phyloP scores from a whole-genome alignment of 163 green algal genomes.

The Coccomyxa subellipsoidea region DNA sequence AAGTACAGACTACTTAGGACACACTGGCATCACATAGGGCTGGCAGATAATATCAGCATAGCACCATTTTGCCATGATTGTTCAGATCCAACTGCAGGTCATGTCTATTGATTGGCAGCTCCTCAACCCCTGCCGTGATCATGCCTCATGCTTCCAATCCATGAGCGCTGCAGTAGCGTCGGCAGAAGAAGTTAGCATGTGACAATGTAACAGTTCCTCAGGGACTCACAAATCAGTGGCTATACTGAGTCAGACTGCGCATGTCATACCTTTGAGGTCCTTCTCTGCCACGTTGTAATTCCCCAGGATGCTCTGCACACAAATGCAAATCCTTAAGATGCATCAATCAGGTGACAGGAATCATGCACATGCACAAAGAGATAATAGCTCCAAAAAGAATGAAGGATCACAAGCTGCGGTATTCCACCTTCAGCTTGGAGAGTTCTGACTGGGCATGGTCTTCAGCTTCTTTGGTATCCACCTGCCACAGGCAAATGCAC shows the following conservation, averaged over 20 bases:
- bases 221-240: not conserved
- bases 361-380: not conserved
- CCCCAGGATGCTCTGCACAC: not conserved
- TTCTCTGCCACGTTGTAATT: not conserved
- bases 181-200: no score
- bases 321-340: not conserved
- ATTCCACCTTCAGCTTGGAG: not conserved
- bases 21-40: no score
- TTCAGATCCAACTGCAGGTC: no score
- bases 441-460: not conserved
- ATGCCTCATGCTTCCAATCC: not conserved
- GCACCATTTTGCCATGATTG: no score
- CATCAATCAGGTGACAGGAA: not conserved
- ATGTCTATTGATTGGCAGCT: no score
- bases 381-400: not conserved
- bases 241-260: not conserved
- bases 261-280: not conserved
- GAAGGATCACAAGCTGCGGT: no score
- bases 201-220: not conserved
- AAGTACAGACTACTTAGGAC: no score
- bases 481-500: not conserved
- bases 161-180: not conserved
- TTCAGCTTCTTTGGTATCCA: not conserved
- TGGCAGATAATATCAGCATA: no score
- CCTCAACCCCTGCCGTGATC: no score